phyloP scores from a whole-genome alignment of 495 filamentous ascomycete species.

The Annulohypoxylon maeteangense region DNA sequence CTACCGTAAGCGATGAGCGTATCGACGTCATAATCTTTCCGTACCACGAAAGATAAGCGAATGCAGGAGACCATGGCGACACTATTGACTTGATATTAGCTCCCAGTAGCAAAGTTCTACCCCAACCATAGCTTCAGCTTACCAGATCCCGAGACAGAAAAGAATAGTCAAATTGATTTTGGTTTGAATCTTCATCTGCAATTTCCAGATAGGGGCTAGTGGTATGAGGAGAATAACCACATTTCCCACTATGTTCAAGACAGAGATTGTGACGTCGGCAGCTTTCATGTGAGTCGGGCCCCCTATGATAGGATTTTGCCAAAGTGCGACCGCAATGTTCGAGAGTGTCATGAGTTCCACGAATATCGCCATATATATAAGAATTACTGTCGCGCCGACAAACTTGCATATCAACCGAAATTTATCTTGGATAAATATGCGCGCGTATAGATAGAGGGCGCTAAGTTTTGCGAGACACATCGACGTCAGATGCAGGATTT shows the following conservation, averaged over 20 bases:
- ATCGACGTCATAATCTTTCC: background rate
- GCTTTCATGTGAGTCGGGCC: background rate
- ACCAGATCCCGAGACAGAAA: slow-evolving; percentile 53
- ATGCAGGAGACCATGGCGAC: slow-evolving; percentile 23
- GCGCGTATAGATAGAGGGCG: slow-evolving; percentile 53
- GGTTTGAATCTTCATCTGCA: slow-evolving; percentile 47
- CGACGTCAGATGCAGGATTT: slow-evolving; percentile 10
- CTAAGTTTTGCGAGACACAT: slow-evolving; percentile 51
- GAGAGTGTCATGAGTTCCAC: slow-evolving; percentile 19
- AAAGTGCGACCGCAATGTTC: slow-evolving; percentile 46
- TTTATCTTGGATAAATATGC: slow-evolving; percentile 46
- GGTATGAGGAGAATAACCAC: slow-evolving; percentile 53
- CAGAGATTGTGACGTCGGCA: slow-evolving; percentile 40
- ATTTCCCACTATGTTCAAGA: slow-evolving; percentile 50
- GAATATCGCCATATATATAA: slow-evolving; percentile 15
- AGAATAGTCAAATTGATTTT: slow-evolving; percentile 51
- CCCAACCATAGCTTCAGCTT: slow-evolving; percentile 16
- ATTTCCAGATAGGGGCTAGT: slow-evolving; percentile 51
- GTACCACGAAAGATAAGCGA: slow-evolving; percentile 14
- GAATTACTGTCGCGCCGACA: slow-evolving; percentile 39
- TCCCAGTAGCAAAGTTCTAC: too few relatives aligned
- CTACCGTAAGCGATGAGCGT: background rate
- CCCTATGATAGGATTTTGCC: slow-evolving; percentile 33
- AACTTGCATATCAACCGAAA: slow-evolving; percentile 26
- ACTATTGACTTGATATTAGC: background rate